Evolutionary conservation across 768 basidiomycete species (phyloP), one percentile per base, ranked within the genome.

Genomic region (Phylloporus arenicola): DNA sequence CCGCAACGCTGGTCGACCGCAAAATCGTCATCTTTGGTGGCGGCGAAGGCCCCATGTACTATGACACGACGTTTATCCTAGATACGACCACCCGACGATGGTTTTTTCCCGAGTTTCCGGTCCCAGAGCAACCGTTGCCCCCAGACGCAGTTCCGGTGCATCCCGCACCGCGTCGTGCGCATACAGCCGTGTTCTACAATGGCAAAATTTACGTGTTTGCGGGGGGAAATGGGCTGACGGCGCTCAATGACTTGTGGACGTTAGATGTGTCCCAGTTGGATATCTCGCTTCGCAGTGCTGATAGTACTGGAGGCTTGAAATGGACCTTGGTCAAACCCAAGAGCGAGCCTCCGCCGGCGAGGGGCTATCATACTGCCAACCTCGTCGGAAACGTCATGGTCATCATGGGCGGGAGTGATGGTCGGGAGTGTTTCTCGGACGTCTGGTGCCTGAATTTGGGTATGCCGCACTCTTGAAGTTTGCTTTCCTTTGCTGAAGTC

Each of bases 321-420:
- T 88, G 86, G 87, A 74, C 76, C 37, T 67, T 82, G 54, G 59
- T 90, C 41, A 57, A 77, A 57, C 82, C 86, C 2, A 59, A 63
- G 0, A 82, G 84, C 1, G 70, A 73, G 17, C 75, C 74, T 47
- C 86, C 88, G 1, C 68, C 73, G 6, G 74, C 84, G 17, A 75
- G 90, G 48, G 94, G 93, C 0, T 97, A 97, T 61, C 93, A 96
- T 68, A 88, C 90, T 0, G 88, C 92, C 31, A 94, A 92, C 62
- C 72, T 96, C 25, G 79, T 95, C 6, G 84, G 85, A 25, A 83
- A 86, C 56, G 78, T 86, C 51, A 92, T 95, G 86, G 76, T 97
- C 40, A 74, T 97, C 27, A 75, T 92, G 25, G 95, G 95, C 1
- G 94, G 95, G 2, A 92, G 90, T 56, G 92, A 96, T 64, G 92